A percentile compares a stretch with the other conserved stretches of the same genome.
phyloP scores from a whole-genome alignment of 2,329 filamentous ascomycete species.

The Laburnicola sp. region DNA sequence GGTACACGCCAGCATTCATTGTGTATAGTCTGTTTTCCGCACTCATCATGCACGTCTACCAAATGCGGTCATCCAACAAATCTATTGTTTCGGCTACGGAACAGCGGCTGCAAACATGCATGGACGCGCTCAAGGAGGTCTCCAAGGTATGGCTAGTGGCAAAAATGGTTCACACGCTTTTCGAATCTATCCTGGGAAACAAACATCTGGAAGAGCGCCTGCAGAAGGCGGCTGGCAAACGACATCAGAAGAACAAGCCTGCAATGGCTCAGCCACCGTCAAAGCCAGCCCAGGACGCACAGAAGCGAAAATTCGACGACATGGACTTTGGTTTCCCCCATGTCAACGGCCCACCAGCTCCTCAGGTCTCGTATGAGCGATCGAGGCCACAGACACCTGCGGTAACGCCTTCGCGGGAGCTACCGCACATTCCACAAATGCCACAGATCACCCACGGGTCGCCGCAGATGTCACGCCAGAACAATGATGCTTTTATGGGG shows the following conservation, averaged over 20 bases:
- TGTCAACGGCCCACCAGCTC: conserved; percentile 73
- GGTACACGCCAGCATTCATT: conserved; percentile 91
- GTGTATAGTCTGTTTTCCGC: conserved; percentile 97
- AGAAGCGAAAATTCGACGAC: conserved; percentile 93
- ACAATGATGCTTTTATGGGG: conserved; percentile 78
- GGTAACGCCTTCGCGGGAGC: conserved; percentile 62
- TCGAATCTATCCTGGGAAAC: conserved; percentile 95
- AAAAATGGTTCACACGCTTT: conserved; percentile 97
- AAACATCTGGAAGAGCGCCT: conserved; percentile 88
- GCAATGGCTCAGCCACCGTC: conserved; percentile 50
- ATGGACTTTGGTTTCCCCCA: conserved; percentile 81
- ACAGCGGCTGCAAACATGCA: conserved; percentile 81
- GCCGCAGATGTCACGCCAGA: conserved; percentile 58
- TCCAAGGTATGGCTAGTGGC: conserved; percentile 96
- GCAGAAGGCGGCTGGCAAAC: conserved; percentile 85
- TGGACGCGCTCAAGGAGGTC: conserved; percentile 89
- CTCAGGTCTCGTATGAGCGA: conserved; percentile 95
- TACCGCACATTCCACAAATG: conserved; percentile 48
- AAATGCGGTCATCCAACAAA: conserved; percentile 93
- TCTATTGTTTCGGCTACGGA: conserved; percentile 88
- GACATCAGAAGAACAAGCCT: conserved; percentile 72
- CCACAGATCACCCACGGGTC: conserved; percentile 64
- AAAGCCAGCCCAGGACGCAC: conserved; percentile 53
- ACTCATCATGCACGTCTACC: conserved; percentile 98
- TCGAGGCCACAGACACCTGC: conserved; percentile 90